Base-by-base conservation (phyloP, 2,329 filamentous ascomycete genomes). In the Sphaerulina musiva region DNA sequence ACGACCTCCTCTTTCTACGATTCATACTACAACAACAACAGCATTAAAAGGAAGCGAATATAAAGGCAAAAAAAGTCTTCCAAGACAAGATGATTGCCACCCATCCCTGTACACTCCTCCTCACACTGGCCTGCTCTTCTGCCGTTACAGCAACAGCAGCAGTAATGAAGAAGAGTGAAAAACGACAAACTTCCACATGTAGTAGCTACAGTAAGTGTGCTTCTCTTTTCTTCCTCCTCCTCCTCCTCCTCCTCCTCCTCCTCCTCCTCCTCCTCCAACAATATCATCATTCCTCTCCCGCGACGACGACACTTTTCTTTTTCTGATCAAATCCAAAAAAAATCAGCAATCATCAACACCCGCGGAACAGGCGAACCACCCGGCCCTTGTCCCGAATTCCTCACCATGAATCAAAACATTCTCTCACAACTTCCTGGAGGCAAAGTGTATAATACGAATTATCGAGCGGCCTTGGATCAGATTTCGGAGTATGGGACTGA, bases 371-470 rank as follows among this genome's bases (percentile, higher is more conserved):
- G 54, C 8, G 64, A 66, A 47, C 14, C 52, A 26, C 64, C 65
- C 46, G 62, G 62, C 2, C 54, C 52, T n/a, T 54, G 56, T 43
- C 55, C 64, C 1, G 66, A 64, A 20, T 70, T 71, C 62, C 54
- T 54, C n/a, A 69, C 66, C 20, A 70, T 71, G 64, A 70, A 72
- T 56, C 14, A 45, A 1, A 62, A 64, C 45, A 60, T 69, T 44
- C 59, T 49, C 12, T 48, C 6, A 58, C 66, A 26, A 26, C 45
- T 69, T 7, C 52, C 65, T 1, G 69, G 69, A 1, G 69, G 69
- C 38, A 69, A 61, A 9, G 63, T 64, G 23, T 70, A 71, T 59
- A 63, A 67, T 60, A 70, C 68, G 7, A 65, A 71, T 26, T 72
- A 72, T 52, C 47, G 65, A 11, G 69, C 70, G 3, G 59, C 42